These are phyloP conservation scores for Cordyceps farinosa DNA, from an alignment of 2,329 filamentous ascomycete genomes.

Conservation along the genomic window DNA sequence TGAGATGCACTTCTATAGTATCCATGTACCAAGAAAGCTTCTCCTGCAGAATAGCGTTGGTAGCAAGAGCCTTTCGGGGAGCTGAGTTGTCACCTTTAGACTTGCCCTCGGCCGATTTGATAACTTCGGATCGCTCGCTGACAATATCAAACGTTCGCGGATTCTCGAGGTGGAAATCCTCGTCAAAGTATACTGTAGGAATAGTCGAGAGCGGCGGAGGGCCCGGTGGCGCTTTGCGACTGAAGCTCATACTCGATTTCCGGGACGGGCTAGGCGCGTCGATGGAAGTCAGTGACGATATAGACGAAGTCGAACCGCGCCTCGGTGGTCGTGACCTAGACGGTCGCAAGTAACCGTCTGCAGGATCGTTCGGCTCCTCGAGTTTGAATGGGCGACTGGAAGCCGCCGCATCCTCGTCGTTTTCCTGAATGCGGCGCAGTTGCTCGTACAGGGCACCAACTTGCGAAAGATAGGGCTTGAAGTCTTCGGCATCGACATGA, in stretches of 20 bases:
- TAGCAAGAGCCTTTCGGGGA: constrained; percentile 82
- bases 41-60: constrained; percentile 95
- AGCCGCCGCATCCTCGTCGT: constrained; percentile 59
- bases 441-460: constrained; percentile 87
- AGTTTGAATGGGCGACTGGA: constrained; percentile 41
- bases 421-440: constrained; percentile 77
- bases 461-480: constrained; percentile 79
- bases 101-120: constrained; percentile 61
- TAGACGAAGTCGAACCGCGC: constrained; percentile 40
- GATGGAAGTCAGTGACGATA: constrained; percentile 48
- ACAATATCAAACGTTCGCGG: constrained; percentile 95
- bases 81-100: constrained; percentile 41
- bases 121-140: constrained; percentile 93
- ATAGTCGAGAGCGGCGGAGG: constrained; percentile 89
- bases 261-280: constrained; percentile 43
- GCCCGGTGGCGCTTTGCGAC: constrained; percentile 62
- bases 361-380: constrained; percentile 36
- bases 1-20: constrained; percentile 94
- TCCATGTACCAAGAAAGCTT: constrained; percentile 99
- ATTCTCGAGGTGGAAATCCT: constrained; percentile 92
- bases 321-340: constrained; percentile 27
- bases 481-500: constrained; percentile 74
- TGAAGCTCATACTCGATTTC: constrained; percentile 45
- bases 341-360: constrained; percentile 48
- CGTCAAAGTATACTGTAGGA: constrained; percentile 88